Evolutionary conservation across 768 basidiomycete species (phyloP).

Genomic region (Clitopilus hobsonii): DNA sequence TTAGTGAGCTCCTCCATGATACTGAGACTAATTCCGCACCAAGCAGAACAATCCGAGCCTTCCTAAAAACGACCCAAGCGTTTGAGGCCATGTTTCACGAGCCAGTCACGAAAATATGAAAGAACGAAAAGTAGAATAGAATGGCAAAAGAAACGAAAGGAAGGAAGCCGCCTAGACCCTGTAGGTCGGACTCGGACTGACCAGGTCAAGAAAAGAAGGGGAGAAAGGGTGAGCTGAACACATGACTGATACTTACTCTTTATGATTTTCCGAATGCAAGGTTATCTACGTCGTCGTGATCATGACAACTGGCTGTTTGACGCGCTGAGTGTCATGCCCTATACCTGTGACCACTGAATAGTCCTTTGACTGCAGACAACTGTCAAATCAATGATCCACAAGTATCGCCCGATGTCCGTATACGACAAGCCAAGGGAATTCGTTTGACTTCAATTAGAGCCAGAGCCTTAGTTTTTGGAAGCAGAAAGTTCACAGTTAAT

Average conservation of each 20-base stretch:
- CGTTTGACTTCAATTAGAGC: too few relatives aligned
- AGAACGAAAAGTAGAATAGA: conserved; percentile 8
- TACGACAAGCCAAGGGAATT: too few relatives aligned
- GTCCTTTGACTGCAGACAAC: neutral
- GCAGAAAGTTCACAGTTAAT: too few relatives aligned
- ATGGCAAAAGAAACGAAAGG: conserved; percentile 12
- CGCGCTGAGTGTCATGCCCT: neutral
- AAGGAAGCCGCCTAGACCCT: conserved; percentile 24
- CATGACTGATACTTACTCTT: neutral
- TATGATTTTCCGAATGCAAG: neutral
- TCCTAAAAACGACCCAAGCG: conserved; percentile 27
- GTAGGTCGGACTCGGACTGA: conserved; percentile 12
- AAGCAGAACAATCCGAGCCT: conserved; percentile 25
- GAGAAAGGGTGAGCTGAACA: conserved; percentile 5
- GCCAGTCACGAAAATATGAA: conserved; percentile 1
- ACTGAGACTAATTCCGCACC: conserved; percentile 18
- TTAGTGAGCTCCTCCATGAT: neutral
- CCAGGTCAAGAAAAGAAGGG: conserved; percentile 17
- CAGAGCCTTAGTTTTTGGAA: too few relatives aligned
- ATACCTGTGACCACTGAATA: neutral
- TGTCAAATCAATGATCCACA: neutral
- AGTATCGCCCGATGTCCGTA: neutral
- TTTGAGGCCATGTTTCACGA: conserved; percentile 15
- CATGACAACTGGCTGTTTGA: neutral
- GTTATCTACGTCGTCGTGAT: neutral